Percentiles rank a stretch among this genome's conserved stretches.
Evolutionary conservation across 2,329 filamentous ascomycete genomes (phyloP).

Genomic region (Epichloe typhina): DNA sequence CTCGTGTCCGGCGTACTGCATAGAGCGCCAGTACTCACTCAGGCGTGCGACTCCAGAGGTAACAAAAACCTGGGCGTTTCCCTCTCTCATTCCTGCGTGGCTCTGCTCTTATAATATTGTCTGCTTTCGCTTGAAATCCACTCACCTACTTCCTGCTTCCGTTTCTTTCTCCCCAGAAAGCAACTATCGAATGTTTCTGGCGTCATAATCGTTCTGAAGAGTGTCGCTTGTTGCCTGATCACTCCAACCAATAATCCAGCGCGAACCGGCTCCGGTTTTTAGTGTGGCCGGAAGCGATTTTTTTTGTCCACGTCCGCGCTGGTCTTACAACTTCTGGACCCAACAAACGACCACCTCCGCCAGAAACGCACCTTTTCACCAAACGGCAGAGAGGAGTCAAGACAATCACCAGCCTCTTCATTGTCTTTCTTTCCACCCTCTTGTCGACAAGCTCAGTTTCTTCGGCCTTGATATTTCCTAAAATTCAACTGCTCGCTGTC

Average conservation of each 20-base stretch:
- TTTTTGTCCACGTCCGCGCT: not conserved
- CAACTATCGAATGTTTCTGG: too few species aligned
- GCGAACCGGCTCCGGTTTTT: not conserved
- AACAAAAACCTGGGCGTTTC: constrained; percentile 2
- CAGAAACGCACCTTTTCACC: too few species aligned
- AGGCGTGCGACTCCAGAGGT: not conserved
- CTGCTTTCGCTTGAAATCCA: not conserved
- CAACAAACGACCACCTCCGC: too few species aligned
- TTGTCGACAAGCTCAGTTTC: too few species aligned
- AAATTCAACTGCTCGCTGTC: too few species aligned
- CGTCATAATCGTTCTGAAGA: too few species aligned
- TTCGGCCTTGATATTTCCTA: too few species aligned
- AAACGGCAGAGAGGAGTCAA: too few species aligned
- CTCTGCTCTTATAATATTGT: not conserved
- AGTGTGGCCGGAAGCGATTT: too few species aligned
- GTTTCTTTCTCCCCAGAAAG: too few species aligned
- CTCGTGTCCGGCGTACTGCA: not conserved
- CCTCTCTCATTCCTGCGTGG: not conserved
- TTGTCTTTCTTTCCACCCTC: too few species aligned
- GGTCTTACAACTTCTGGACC: not conserved
- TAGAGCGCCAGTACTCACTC: not conserved
- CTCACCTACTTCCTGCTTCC: not conserved
- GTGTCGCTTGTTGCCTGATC: not conserved
- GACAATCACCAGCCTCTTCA: too few species aligned
- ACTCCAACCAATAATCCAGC: not conserved